Evolutionary conservation across 257 asterid species (phyloP), one percentile per base, ranked within the genome.

Genomic region (Lavandula angustifolia): DNA sequence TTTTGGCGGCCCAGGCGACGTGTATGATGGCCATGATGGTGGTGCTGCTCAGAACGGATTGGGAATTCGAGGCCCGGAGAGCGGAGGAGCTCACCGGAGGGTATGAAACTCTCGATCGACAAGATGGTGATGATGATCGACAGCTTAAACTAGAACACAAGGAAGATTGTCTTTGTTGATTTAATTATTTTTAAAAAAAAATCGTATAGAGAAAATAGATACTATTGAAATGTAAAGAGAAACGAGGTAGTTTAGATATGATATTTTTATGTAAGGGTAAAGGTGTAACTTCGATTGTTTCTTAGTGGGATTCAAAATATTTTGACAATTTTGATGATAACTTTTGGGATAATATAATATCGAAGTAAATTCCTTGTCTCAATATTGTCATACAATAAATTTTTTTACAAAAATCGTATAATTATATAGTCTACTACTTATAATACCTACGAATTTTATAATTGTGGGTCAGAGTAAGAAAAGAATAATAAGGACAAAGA

Each of bases 1-100:
- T 90, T 3, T 16, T 90, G 76, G 95, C 95, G 10, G 96, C 97
- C 13, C 96, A 90, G 48, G 81, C 70, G 0, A 74, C 96, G 27
- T 90, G 96, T 71, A 82, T 85, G 88, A 64, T 79, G 0, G 79
- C 94, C 10, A 87, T 87, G 97, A 64, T 87, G 54, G 59, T 83
- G 7, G 87, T 87, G 49, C 50, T 89, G 72, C 43, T 75, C 5
- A 63, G 59, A 4, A 90, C 97, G 1, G 90, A 90, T 57, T 90
- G 97, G 97, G 92, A 90, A 4, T 50, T 49, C 3, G 92, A 90
- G 77, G 79, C 87, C 46, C 70, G 58, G n/a, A 72, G 82, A 58
- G 95, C 97, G 2, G 73, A 72, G 29, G 75, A 81, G 46, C 79
- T 90, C 14, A 87, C 92, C 17, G 80, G 74, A n/a, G 78, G 67